Conservation (phyloP, 306 rosid genomes). For the Mimosa pudica region DNA sequence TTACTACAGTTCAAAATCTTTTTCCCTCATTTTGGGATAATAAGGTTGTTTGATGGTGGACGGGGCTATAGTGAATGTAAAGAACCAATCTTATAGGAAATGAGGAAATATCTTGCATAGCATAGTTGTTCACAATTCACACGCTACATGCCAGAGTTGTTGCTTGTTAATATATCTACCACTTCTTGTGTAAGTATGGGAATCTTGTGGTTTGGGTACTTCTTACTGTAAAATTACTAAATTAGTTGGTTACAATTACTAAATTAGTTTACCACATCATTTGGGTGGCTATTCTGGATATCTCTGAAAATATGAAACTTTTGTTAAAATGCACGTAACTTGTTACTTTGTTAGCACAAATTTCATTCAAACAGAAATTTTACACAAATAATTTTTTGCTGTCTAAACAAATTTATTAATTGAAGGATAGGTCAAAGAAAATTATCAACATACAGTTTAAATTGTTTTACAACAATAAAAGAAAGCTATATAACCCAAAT, state of each 20-base stretch:
- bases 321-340: not conserved
- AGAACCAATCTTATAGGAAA: conserved; percentile 22
- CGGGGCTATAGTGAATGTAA: conserved; percentile 18
- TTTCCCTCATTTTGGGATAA: not conserved
- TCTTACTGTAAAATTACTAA: not conserved
- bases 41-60: conserved; percentile 4
- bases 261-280: not conserved
- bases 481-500: not conserved
- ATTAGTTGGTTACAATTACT: not conserved
- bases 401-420: not conserved
- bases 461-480: not conserved
- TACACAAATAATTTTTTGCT: not conserved
- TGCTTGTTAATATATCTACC: not conserved
- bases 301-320: not conserved
- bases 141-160: too few relatives aligned
- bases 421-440: not conserved
- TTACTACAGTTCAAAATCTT: conserved; percentile 27
- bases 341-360: too few relatives aligned
- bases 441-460: not conserved
- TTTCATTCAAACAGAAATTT: not conserved
- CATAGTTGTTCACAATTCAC: too few relatives aligned
- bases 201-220: not conserved
- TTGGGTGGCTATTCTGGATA: conserved; percentile 1
- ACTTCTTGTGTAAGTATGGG: conserved; percentile 37
- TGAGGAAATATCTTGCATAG: conserved; percentile 8